Conservation (phyloP, 1,284 basidiomycete genomes). For the Ganoderma sinense region DNA sequence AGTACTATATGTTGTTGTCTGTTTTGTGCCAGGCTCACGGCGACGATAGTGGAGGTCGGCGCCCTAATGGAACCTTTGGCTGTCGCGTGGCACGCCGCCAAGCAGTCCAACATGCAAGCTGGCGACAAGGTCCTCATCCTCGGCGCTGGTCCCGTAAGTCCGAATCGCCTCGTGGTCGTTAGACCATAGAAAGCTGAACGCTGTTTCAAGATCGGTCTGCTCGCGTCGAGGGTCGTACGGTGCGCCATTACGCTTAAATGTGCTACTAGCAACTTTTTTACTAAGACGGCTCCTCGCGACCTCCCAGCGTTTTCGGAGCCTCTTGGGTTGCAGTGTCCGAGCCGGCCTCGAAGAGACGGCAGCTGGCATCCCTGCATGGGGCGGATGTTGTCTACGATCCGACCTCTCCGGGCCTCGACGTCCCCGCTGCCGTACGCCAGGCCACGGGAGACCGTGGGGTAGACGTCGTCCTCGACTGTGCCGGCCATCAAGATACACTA, state of each 20-base stretch:
- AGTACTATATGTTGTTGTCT: not conserved
- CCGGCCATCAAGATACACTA: constrained; percentile 39
- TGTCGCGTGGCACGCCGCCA: constrained; percentile 37
- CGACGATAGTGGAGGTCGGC: constrained; percentile 35
- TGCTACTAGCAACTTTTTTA: no score
- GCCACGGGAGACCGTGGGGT: constrained; percentile 38
- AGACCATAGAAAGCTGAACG: not conserved
- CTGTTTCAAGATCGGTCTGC: constrained; percentile 19
- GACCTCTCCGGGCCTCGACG: constrained; percentile 18
- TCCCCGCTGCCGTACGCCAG: constrained; percentile 29
- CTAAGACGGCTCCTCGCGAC: not conserved
- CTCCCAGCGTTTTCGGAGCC: constrained; percentile 26
- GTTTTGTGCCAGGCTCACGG: not conserved
- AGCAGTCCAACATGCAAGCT: constrained; percentile 35
- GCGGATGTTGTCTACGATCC: constrained; percentile 41
- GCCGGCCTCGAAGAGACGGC: constrained; percentile 37
- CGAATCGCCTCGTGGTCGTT: no score
- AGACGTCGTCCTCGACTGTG: constrained; percentile 44
- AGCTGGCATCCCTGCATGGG: constrained; percentile 34
- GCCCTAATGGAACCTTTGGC: constrained; percentile 44
- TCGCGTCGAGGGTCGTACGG: constrained; percentile 18
- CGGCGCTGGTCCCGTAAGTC: constrained; percentile 42
- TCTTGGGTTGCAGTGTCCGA: constrained; percentile 42
- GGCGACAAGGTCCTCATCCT: constrained; percentile 40
- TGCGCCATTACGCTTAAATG: constrained; percentile 1